Percentiles rank a stretch among this genome's conserved stretches.
Evolutionary conservation across 768 basidiomycete species (phyloP).

Genomic region (Leccinum aurantiacum): DNA sequence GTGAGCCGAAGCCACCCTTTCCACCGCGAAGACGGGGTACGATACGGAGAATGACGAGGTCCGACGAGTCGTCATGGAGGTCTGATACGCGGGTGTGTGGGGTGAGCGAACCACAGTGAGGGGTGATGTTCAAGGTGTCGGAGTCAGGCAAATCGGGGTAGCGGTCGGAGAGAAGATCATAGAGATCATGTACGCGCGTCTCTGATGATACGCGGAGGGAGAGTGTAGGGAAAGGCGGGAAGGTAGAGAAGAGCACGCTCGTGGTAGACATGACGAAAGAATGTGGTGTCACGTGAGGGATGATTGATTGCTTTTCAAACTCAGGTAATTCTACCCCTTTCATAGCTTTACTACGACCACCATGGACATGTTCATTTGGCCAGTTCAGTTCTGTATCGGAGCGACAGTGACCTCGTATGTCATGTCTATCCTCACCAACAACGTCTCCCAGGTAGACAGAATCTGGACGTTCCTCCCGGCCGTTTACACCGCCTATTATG

Average conservation of each 20-base stretch:
- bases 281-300: slow-evolving; percentile 2
- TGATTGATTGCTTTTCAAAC: no score
- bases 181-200: slow-evolving; percentile 42
- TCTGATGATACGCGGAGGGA: slow-evolving; percentile 45
- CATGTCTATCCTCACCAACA: slow-evolving; percentile 65
- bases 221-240: slow-evolving; percentile 59
- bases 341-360: neutral
- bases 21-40: slow-evolving; percentile 78
- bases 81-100: slow-evolving; percentile 37
- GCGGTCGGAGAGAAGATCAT: slow-evolving; percentile 43
- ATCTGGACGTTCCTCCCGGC: slow-evolving; percentile 79
- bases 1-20: slow-evolving; percentile 97
- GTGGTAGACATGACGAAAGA: slow-evolving; percentile 43
- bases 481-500: slow-evolving; percentile 80
- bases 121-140: slow-evolving; percentile 43
- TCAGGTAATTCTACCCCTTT: no score
- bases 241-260: slow-evolving; percentile 57
- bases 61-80: slow-evolving; percentile 31
- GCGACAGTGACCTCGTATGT: slow-evolving; percentile 52
- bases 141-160: slow-evolving; percentile 47
- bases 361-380: slow-evolving; percentile 49
- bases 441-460: slow-evolving; percentile 87
- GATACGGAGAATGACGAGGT: slow-evolving; percentile 69
- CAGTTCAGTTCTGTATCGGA: slow-evolving; percentile 58
- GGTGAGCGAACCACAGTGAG: slow-evolving; percentile 36